Base-by-base conservation (phyloP, 176 grass and related monocot genomes). In the Raddia distichophylla region DNA sequence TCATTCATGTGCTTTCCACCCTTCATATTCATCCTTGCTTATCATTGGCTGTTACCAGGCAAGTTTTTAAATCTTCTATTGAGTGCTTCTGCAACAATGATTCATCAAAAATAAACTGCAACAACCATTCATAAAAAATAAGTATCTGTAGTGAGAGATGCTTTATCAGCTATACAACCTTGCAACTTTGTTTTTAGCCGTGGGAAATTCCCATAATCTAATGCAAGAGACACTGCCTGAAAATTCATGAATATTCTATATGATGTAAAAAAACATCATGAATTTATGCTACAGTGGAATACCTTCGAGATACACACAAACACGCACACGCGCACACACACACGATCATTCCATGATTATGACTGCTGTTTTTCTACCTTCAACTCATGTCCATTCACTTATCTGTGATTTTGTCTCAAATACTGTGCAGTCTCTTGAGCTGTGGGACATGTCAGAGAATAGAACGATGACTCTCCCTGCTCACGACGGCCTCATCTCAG, bases 1-100 rank as follows among this genome's bases (percentile, higher is more conserved):
- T n/a, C 84, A 81, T 63, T 89, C 95, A 15, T 98, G 95, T 37
- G 84, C 84, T 87, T 98, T 98, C 57, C 95, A 98, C 59, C 95
- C 95, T 60, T 79, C 83, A 6, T 84, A 86, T 84, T 72, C 88
- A 54, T 94, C 81, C 81, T 48, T 98, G 77, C 88, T 98, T 60
- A 57, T 98, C 62, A 89, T 98, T 40, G 92, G 95, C 20, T 91
- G 88, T 68, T 91, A 91, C 78, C 92, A 98, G 95, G 95, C 42
- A 86, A 78, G 66, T 46, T 3, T 67, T 55, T 75, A 72, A 44
- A 59, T 8, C 10, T 33, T 12, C 1, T n/a, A 63, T 8, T 8
- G 37, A 33, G 19, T 37, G 8, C 17, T 34, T 76, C 46, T 62
- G 6, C 64, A 7, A 10, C 15, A 44, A 51, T 2, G 4, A 6